These are phyloP conservation scores for Tritrichomonas musculus DNA, from an alignment of 208 protist species.

Conservation along the genomic window DNA sequence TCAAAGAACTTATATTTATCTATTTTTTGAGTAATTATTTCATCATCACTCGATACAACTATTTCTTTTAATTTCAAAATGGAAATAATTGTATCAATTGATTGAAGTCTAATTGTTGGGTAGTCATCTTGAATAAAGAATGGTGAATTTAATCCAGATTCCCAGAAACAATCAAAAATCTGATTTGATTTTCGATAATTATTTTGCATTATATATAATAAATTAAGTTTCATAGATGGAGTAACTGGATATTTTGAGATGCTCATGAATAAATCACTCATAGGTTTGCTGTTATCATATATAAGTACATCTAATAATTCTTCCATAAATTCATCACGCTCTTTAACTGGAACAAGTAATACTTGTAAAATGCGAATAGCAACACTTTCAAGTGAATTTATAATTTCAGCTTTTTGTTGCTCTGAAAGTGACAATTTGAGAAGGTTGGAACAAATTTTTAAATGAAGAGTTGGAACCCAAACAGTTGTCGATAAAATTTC, in stretches of 20 bases:
- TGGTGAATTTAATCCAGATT: background rate
- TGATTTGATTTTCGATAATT: background rate
- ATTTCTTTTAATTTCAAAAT: background rate
- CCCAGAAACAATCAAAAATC: background rate
- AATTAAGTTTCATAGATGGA: background rate
- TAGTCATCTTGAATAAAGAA: background rate
- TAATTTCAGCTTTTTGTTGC: background rate
- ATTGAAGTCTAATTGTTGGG: background rate
- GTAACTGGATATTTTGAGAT: background rate
- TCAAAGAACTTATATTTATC: background rate
- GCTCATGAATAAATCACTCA: background rate
- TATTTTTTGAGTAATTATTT: background rate
- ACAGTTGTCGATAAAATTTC: background rate
- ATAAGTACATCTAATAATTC: background rate
- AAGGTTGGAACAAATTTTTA: background rate
- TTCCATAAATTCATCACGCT: background rate
- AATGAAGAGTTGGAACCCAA: background rate
- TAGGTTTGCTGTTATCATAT: background rate
- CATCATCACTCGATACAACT: background rate
- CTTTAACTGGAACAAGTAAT: background rate
- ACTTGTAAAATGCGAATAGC: background rate
- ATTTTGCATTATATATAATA: background rate
- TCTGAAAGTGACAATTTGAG: background rate
- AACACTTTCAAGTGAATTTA: background rate
- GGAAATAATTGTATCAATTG: background rate